phyloP scores from a whole-genome alignment of 108 stramenopile species.

The Discostella pseudostelligera region DNA sequence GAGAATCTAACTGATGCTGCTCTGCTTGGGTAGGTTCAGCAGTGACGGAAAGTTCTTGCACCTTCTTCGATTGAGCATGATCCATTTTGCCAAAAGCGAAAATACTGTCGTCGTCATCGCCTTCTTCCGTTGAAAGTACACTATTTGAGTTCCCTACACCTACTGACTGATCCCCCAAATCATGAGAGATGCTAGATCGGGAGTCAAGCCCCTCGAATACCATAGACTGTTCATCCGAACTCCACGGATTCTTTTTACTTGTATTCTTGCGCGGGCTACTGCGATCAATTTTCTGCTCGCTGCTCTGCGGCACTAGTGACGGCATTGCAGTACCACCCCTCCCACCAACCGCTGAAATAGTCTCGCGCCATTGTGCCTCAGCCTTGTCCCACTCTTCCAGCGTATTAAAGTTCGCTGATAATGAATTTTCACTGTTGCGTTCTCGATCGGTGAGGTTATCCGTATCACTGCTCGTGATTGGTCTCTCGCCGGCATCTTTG shows the following conservation, averaged over 20 bases:
- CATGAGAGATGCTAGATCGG: no score
- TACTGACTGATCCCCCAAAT: no score
- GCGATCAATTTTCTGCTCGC: no score
- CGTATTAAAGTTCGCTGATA: conserved; percentile 1
- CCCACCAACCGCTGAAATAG: neutral
- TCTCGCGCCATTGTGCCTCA: conserved; percentile 13
- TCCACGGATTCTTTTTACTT: no score
- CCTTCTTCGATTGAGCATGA: neutral
- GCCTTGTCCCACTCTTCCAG: conserved; percentile 30
- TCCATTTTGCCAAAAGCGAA: conserved; percentile 19
- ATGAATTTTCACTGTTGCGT: neutral
- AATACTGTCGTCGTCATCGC: conserved; percentile 33
- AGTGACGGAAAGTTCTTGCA: neutral
- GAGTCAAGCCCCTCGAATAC: no score
- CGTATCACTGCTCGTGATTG: neutral
- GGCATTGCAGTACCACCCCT: no score
- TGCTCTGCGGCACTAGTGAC: no score
- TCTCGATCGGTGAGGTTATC: neutral
- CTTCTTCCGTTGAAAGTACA: neutral
- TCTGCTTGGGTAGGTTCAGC: neutral
- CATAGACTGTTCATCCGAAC: no score
- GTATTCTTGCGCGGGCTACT: no score
- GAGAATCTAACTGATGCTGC: neutral
- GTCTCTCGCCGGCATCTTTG: no score
- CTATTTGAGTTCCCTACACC: no score